Evolutionary conservation across 352 stramenopile species (phyloP).

Genomic region (Discostella stelligera): DNA sequence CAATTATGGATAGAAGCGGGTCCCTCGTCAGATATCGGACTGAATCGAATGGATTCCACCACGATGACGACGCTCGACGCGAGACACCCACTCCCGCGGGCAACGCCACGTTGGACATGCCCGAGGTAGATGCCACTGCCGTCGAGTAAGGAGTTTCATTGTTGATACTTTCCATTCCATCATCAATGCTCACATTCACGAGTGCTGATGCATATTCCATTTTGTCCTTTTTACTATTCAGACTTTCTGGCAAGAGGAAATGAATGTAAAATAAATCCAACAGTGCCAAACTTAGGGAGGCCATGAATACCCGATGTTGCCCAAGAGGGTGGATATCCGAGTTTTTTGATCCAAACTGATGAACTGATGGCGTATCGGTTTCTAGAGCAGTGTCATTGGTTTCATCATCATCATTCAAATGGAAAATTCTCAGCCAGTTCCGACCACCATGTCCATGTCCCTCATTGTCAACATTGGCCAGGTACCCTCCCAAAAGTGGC

Average conservation of each 20-base stretch:
- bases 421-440: constrained; percentile 46
- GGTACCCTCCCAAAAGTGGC: constrained; percentile 82
- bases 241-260: constrained; percentile 81
- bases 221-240: constrained; percentile 28
- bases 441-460: constrained; percentile 28
- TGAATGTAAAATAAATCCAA: constrained; percentile 85
- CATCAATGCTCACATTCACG: constrained; percentile 8
- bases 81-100: constrained; percentile 31
- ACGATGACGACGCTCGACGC: constrained; percentile 29
- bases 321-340: constrained; percentile 45
- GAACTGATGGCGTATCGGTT: not conserved
- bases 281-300: constrained; percentile 74
- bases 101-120: constrained; percentile 39
- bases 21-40: constrained; percentile 74
- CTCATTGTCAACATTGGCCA: constrained; percentile 59
- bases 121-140: constrained; percentile 27
- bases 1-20: constrained; percentile 79
- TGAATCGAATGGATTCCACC: constrained; percentile 78
- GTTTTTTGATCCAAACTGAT: constrained; percentile 1
- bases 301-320: constrained; percentile 78
- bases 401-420: constrained; percentile 23
- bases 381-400: not conserved
- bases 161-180: constrained; percentile 2
- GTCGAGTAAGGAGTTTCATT: constrained; percentile 12
- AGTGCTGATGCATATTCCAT: constrained; percentile 29